A percentile compares a stretch with the other conserved stretches of the same genome.
Evolutionary conservation across 441 rosid genomes (phyloP).

Genomic region (Populus hybrid): DNA sequence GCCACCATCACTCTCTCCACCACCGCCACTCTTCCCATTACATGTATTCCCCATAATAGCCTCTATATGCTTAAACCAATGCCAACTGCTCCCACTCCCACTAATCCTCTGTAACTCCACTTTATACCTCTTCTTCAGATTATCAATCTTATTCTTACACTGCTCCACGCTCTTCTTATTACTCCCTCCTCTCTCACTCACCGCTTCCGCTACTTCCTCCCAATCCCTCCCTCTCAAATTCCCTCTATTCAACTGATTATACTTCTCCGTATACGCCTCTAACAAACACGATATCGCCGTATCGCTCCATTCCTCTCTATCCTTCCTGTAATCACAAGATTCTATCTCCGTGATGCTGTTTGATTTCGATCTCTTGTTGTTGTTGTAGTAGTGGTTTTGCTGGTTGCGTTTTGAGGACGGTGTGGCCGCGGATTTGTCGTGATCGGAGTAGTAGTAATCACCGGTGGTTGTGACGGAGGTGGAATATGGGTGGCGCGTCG

Average conservation of each 20-base stretch:
- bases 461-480: conserved; percentile 18
- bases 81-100: conserved; percentile 75
- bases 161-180: conserved; percentile 74
- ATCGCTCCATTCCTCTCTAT: conserved; percentile 95
- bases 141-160: conserved; percentile 95
- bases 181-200: too few species aligned
- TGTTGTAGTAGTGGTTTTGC: conserved; percentile 6
- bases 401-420: conserved; percentile 26
- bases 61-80: conserved; percentile 90
- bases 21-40: conserved; percentile 32
- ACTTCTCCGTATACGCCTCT: conserved; percentile 71
- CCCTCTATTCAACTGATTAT: conserved; percentile 23
- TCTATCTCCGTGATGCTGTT: conserved; percentile 9
- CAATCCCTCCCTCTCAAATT: too few species aligned
- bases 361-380: conserved; percentile 26
- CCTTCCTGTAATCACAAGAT: conserved; percentile 46
- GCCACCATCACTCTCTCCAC: conserved; percentile 1
- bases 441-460: conserved; percentile 21
- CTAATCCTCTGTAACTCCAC: conserved; percentile 76
- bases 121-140: conserved; percentile 80
- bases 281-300: conserved; percentile 67
- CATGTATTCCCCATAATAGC: conserved; percentile 69
- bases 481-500: conserved; percentile 12
- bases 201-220: too few species aligned
- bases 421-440: conserved; percentile 26